Base-by-base conservation (phyloP, 2,329 filamentous ascomycete species). In the Hymenoscyphus infarciens region DNA sequence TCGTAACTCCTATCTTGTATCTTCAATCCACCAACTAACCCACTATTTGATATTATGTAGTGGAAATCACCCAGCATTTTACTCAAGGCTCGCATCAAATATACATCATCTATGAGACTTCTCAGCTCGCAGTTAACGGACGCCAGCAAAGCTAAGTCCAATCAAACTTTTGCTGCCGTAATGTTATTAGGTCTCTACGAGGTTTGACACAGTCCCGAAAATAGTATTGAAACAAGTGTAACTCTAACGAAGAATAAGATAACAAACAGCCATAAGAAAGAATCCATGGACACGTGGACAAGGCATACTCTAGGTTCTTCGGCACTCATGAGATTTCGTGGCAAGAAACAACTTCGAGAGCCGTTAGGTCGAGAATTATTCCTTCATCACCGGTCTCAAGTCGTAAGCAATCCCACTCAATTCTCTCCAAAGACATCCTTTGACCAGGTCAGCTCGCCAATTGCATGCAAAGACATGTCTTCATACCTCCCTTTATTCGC, bases 271-370 rank as follows among this genome's bases (percentile, higher is more conserved):
- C 63, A 61, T 16, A 65, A 62, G 33, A 64, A 62, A 10, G 76
- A 78, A 60, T 82, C 81, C 0, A 77, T 83, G 71, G 74, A 76
- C 42, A 79, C 80, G 2, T 84, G 82, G 79, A 79, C 82, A 58
- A 76, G 82, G 61, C 82, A 85, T 67, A 77, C 83, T 53, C 80
- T 78, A 53, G 82, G 82, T 5, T 82, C 82, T 3, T 77, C 78
- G 2, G 76, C 78, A 3, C 73, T 85, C 19, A 78, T 82, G 13
- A 76, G 75, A 58, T 74, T 83, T 67, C 78, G 82, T 56, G 82
- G 82, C 25, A 71, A 75, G 13, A 72, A 72, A 6, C 80, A 81
- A 62, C 80, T 85, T 65, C 71, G 69, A 59, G 81, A 79, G 13
- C 74, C 74, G 53, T 78, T 80, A 3, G 82, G 82, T 2, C 74